Evolutionary conservation across 305 asterid genomes (phyloP), one percentile per base, ranked within the genome.

Genomic region (Caryopteris hybrid): DNA sequence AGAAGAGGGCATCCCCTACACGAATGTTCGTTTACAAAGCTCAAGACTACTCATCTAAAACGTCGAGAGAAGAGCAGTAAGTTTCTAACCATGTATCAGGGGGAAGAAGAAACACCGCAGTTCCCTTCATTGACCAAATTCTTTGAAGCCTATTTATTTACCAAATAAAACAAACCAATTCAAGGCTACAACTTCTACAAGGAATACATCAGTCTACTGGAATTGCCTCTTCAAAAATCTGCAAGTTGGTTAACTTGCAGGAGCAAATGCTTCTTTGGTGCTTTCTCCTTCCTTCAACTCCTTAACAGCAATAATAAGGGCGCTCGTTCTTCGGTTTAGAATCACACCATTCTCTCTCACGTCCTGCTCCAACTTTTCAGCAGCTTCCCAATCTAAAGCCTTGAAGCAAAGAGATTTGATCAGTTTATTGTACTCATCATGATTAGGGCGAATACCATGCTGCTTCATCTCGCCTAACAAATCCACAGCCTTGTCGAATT

Each of bases 341-440:
- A 70, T 69, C 79, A 87, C 47, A 20, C 89, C 95, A 0, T 79
- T 74, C 74, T 61, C 81, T 42, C 61, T 59, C 97, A 88, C 88
- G 64, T 93, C 94, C 75, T 79, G 81, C 46, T 78, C 64, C 75
- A 90, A 74, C 75, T 83, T 87, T 61, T 79, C 90, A n/a, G 97
- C 92, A 34, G 85, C 78, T 70, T 80, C 84, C 99, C 96, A 88
- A 69, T 90, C 96, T 47, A 86, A 76, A 74, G 86, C 89, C 83
- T 89, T 88, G 3, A 85, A 58, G 86, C 97, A 93, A 69, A 93
- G 95, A 57, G 96, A 85, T 76, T 85, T 86, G 56, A 93, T 91
- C 76, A 93, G 78, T 66, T 87, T 88, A 77, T 87, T 86, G 74
- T 85, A 93, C 83, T 90, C 99, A 27, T 85, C 91, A 5, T 81